These are phyloP conservation scores for Fusarium sp. DNA, from an alignment of 2,329 filamentous ascomycete genomes.

Conservation along the genomic window DNA sequence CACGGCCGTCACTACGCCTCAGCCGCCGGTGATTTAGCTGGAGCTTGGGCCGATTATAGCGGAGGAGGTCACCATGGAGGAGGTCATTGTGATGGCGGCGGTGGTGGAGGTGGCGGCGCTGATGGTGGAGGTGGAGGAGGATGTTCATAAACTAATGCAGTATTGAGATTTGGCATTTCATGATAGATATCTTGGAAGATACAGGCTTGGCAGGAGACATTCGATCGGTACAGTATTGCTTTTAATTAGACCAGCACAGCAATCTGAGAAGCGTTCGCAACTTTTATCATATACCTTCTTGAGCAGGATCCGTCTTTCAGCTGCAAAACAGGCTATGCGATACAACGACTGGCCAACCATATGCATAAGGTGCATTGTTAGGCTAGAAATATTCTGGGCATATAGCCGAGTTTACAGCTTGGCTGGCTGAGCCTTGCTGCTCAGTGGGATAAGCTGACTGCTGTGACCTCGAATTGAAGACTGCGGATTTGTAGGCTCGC, in stretches of 20 bases:
- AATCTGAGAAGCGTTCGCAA: background rate
- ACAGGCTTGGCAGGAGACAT: background rate
- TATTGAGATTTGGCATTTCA: background rate
- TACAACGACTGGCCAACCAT: background rate
- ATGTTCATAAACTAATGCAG: background rate
- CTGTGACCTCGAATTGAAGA: background rate
- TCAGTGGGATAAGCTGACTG: background rate
- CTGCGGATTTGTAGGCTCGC: background rate
- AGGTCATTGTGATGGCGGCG: background rate
- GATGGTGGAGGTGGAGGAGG: background rate
- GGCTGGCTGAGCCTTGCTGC: background rate
- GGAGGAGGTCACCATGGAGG: background rate
- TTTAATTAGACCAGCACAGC: background rate
- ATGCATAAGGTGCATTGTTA: background rate
- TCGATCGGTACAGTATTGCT: background rate
- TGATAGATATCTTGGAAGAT: background rate
- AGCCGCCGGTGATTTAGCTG: background rate
- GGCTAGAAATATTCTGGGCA: background rate
- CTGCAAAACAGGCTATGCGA: background rate
- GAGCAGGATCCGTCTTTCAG: too few relatives aligned
- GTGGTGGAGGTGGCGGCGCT: background rate
- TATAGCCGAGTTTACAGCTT: background rate
- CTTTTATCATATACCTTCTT: too few relatives aligned
- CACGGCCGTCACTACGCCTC: background rate
- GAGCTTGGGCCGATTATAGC: background rate